These are phyloP conservation scores for Peronospora farinosa DNA, from an alignment of 352 stramenopile genomes.

Conservation along the genomic window DNA sequence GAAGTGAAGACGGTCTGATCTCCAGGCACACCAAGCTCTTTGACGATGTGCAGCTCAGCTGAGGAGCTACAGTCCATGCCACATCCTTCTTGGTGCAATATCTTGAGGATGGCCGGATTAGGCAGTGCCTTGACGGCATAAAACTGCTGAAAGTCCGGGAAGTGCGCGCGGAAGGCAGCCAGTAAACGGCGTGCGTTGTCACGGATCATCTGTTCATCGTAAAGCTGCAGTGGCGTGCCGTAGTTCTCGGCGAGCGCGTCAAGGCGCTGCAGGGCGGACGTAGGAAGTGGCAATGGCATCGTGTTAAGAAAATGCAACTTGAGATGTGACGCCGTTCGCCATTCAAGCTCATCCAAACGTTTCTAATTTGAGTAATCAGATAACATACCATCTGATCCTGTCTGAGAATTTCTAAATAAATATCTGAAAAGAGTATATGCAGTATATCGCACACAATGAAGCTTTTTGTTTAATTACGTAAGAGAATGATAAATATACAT, in stretches of 20 bases:
- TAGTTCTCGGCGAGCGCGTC: constrained; percentile 66
- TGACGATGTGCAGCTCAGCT: constrained; percentile 71
- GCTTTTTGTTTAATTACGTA: too few relatives aligned
- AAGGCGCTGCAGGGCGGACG: constrained; percentile 40
- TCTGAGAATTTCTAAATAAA: too few relatives aligned
- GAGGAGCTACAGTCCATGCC: constrained; percentile 87
- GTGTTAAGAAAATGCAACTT: constrained; percentile 9
- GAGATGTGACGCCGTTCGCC: constrained; percentile 16
- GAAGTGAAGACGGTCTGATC: constrained; percentile 86
- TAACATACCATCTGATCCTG: background rate
- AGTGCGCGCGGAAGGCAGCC: constrained; percentile 62
- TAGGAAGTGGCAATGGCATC: constrained; percentile 54
- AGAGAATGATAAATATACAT: too few relatives aligned
- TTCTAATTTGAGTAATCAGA: background rate
- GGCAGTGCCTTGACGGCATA: constrained; percentile 87
- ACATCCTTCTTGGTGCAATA: constrained; percentile 78
- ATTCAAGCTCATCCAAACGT: constrained; percentile 19
- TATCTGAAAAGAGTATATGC: too few relatives aligned
- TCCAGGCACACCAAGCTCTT: constrained; percentile 64
- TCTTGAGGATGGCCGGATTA: constrained; percentile 83
- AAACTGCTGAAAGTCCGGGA: constrained; percentile 84
- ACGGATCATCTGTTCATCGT: constrained; percentile 81
- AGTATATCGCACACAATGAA: too few relatives aligned
- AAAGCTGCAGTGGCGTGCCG: constrained; percentile 84
- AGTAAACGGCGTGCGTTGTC: constrained; percentile 70